A percentile compares a stretch with the other conserved stretches of the same genome.
These are phyloP conservation scores for Potentilla sterilis DNA, from an alignment of 306 rosid genomes.

Conservation along the genomic window DNA sequence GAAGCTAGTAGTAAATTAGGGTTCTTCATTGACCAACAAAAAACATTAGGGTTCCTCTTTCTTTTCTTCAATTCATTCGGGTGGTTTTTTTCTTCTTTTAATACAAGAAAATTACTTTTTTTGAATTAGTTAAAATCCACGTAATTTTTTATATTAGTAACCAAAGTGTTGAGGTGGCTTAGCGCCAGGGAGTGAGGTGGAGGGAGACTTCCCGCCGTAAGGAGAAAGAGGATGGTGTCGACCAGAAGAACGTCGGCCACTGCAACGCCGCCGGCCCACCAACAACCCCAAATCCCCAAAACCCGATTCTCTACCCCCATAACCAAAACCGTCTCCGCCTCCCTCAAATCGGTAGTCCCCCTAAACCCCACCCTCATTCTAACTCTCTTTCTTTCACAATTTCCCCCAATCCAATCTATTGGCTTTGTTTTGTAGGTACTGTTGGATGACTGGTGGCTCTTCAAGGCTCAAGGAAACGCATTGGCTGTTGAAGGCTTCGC, in stretches of 20 bases:
- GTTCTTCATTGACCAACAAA: too few species aligned
- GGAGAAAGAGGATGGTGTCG: conserved; percentile 12
- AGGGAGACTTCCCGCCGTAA: background rate
- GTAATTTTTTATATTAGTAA: too few species aligned
- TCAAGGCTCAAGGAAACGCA: conserved; percentile 24
- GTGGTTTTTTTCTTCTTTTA: too few species aligned
- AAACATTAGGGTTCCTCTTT: too few species aligned
- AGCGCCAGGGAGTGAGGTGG: too few species aligned
- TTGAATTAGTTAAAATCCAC: too few species aligned
- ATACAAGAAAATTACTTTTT: too few species aligned
- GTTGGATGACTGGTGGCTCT: conserved; percentile 50
- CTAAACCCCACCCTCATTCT: background rate
- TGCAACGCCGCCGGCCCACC: background rate
- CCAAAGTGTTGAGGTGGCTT: too few species aligned
- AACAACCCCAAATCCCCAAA: background rate
- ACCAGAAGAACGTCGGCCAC: conserved; percentile 14
- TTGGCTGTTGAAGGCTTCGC: conserved; percentile 45
- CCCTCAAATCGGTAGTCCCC: conserved; percentile 26
- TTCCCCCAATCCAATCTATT: background rate
- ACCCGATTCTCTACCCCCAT: conserved; percentile 9
- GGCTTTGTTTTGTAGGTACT: conserved; percentile 22
- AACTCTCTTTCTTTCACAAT: background rate
- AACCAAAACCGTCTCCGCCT: conserved; percentile 17
- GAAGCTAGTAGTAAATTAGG: too few species aligned
- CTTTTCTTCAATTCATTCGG: too few species aligned